A percentile compares a stretch with the other conserved stretches of the same genome.
phyloP scores from a whole-genome alignment of 108 stramenopile species.

The Mediolabrus comicus region DNA sequence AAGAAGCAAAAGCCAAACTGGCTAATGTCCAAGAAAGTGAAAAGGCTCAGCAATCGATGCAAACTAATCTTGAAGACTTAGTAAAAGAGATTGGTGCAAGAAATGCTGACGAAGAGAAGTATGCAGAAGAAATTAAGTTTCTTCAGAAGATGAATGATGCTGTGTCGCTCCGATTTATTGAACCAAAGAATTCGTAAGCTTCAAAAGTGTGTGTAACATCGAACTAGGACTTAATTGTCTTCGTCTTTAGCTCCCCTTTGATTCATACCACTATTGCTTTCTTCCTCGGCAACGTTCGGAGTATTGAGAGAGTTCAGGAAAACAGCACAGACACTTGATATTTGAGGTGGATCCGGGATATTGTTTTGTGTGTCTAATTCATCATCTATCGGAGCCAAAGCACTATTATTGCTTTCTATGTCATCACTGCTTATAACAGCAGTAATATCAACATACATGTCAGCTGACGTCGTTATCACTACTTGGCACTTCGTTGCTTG shows the following conservation, averaged over 20 bases:
- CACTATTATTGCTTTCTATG: not conserved
- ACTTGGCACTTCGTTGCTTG: not conserved
- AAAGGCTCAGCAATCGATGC: constrained; percentile 18
- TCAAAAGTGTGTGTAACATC: not conserved
- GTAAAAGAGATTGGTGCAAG: constrained; percentile 27
- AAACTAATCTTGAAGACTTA: constrained; percentile 32
- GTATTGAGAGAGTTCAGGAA: not conserved
- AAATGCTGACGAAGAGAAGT: constrained; percentile 17
- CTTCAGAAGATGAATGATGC: constrained; percentile 28
- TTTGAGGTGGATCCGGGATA: too few species aligned
- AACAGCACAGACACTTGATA: not conserved
- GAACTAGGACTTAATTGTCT: not conserved
- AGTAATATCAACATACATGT: too few species aligned
- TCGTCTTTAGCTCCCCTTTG: not conserved
- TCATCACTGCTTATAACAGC: not conserved
- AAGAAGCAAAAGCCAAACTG: constrained; percentile 13
- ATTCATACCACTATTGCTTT: not conserved
- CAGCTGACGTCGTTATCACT: not conserved
- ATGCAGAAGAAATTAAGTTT: constrained; percentile 17
- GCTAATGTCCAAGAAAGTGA: constrained; percentile 12
- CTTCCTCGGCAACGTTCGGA: not conserved
- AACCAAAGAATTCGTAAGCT: not conserved
- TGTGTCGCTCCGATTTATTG: constrained; percentile 32
- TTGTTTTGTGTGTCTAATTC: not conserved
- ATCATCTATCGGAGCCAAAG: not conserved